A percentile compares a stretch with the other conserved stretches of the same genome.
Evolutionary conservation across 441 rosid species (phyloP).

Genomic region (Mallotus repandus): DNA sequence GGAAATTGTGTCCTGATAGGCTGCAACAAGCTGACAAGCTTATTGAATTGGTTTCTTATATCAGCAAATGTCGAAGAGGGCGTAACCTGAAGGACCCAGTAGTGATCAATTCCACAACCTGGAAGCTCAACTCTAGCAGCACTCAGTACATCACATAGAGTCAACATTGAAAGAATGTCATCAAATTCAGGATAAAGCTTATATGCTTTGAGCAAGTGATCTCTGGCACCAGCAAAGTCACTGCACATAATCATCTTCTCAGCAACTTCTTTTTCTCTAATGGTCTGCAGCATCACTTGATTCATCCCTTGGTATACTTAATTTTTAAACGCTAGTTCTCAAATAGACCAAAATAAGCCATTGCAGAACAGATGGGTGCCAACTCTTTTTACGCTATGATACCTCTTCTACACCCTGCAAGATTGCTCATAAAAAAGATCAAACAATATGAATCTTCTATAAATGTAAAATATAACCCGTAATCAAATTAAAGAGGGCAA

Average conservation of each 20-base stretch:
- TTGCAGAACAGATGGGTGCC: not conserved
- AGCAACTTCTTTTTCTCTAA: slow-evolving; percentile 17
- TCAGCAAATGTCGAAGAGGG: slow-evolving; percentile 16
- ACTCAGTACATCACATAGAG: slow-evolving; percentile 27
- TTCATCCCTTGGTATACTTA: slow-evolving; percentile 4
- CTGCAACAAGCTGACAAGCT: slow-evolving; percentile 25
- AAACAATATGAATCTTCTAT: not conserved
- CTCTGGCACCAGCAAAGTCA: slow-evolving; percentile 25
- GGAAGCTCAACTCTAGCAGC: slow-evolving; percentile 25
- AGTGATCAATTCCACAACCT: slow-evolving; percentile 26
- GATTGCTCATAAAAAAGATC: not conserved
- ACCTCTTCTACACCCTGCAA: not conserved
- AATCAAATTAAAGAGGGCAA: not conserved
- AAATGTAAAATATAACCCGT: not conserved
- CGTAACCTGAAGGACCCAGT: slow-evolving; percentile 31
- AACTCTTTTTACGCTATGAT: not conserved
- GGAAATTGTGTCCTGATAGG: slow-evolving; percentile 20
- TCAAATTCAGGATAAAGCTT: slow-evolving; percentile 22
- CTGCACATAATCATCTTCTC: slow-evolving; percentile 19
- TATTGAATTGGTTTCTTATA: slow-evolving; percentile 20
- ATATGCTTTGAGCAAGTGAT: slow-evolving; percentile 20
- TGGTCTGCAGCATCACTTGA: slow-evolving; percentile 7
- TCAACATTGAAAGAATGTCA: slow-evolving; percentile 23
- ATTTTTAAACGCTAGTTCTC: not conserved
- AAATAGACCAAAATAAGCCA: not conserved